Percentiles rank a stretch among this genome's conserved stretches.
phyloP scores from a whole-genome alignment of 495 filamentous ascomycete species.

The Hypomontagnella monticulosa region DNA sequence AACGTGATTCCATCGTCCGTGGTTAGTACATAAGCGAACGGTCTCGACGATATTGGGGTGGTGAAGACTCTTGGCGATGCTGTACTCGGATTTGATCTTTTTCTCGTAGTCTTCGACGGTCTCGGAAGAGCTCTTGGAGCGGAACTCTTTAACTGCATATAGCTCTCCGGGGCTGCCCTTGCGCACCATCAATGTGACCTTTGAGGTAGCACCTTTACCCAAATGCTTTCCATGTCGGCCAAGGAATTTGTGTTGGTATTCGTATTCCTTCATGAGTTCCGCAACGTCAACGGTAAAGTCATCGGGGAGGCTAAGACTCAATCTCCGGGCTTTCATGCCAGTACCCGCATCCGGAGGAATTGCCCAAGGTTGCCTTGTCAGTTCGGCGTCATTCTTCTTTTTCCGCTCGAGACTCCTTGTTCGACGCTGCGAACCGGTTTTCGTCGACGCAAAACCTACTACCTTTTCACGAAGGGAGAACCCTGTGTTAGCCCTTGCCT shows the following conservation, averaged over 20 bases:
- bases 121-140: constrained; percentile 68
- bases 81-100: constrained; percentile 84
- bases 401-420: constrained; percentile 45
- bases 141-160: constrained; percentile 83
- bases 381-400: constrained; percentile 37
- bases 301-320: constrained; percentile 70
- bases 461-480: constrained; percentile 54
- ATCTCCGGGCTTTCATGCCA: constrained; percentile 70
- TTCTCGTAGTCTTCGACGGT: constrained; percentile 72
- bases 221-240: constrained; percentile 70
- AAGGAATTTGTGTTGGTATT: constrained; percentile 65
- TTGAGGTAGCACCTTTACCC: constrained; percentile 77
- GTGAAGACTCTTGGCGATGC: constrained; percentile 75
- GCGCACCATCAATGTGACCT: constrained; percentile 74
- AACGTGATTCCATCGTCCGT: constrained; percentile 78
- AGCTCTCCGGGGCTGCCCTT: constrained; percentile 63
- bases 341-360: constrained; percentile 67
- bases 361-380: constrained; percentile 56
- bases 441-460: constrained; percentile 42
- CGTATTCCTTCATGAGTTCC: constrained; percentile 68
- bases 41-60: constrained; percentile 85
- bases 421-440: constrained; percentile 38
- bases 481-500: constrained; percentile 60
- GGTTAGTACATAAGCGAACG: constrained; percentile 70
- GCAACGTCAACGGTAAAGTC: constrained; percentile 71